These are phyloP conservation scores for Jacaranda copaia DNA, from an alignment of 257 asterid genomes.

Conservation along the genomic window DNA sequence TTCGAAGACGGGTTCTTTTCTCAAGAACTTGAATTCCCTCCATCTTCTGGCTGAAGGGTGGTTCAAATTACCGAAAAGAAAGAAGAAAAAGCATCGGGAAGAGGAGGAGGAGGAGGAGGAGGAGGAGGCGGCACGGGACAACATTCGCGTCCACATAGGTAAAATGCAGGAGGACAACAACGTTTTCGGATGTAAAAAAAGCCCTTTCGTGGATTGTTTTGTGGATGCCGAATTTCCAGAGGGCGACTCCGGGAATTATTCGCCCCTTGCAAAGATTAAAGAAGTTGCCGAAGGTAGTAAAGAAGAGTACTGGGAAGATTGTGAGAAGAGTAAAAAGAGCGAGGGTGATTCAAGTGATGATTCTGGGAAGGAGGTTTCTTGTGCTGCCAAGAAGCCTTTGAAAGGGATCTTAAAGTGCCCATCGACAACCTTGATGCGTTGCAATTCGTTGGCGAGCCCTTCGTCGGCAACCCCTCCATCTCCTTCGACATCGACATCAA, in stretches of 20 bases:
- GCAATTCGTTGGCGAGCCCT: slow-evolving; percentile 32
- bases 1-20: slow-evolving; percentile 52
- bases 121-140: not conserved
- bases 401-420: slow-evolving; percentile 78
- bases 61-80: slow-evolving; percentile 62
- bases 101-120: too few species aligned
- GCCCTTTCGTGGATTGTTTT: slow-evolving; percentile 11
- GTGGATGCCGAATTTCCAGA: not conserved
- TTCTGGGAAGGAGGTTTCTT: slow-evolving; percentile 25
- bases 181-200: slow-evolving; percentile 16
- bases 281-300: slow-evolving; percentile 15
- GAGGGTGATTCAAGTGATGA: slow-evolving; percentile 30
- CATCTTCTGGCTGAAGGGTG: slow-evolving; percentile 70
- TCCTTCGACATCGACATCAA: slow-evolving; percentile 21
- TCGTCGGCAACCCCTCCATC: slow-evolving; percentile 40
- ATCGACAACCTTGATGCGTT: slow-evolving; percentile 38
- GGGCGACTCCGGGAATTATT: slow-evolving; percentile 30
- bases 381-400: slow-evolving; percentile 41
- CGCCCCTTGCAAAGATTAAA: slow-evolving; percentile 28
- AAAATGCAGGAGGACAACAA: slow-evolving; percentile 44
- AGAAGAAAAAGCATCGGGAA: slow-evolving; percentile 33
- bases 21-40: slow-evolving; percentile 64
- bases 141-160: not conserved
- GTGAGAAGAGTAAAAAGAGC: slow-evolving; percentile 9
- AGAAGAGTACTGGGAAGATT: not conserved